These are phyloP conservation scores for Penicillium sp. DNA, from an alignment of 2,329 filamentous ascomycete species.

Conservation along the genomic window DNA sequence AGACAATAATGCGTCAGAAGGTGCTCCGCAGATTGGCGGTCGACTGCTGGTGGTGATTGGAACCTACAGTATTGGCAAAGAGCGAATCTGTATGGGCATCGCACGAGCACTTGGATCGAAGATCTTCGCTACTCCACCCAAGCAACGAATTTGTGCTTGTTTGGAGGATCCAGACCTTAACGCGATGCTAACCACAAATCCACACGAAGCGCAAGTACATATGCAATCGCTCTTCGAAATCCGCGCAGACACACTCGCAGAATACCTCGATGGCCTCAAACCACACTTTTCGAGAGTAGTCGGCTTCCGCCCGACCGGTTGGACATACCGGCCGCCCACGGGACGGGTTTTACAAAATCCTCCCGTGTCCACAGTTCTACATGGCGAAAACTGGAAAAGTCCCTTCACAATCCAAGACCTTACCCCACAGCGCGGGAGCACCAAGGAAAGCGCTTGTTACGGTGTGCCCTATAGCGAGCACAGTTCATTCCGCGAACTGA, in stretches of 20 bases:
- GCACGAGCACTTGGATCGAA: slow-evolving; percentile 82
- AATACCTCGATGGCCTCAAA: slow-evolving; percentile 79
- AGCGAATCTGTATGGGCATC: slow-evolving; percentile 91
- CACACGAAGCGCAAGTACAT: slow-evolving; percentile 86
- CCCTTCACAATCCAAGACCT: slow-evolving; percentile 72
- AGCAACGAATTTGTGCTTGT: slow-evolving; percentile 80
- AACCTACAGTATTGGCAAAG: slow-evolving; percentile 97
- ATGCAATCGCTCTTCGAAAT: slow-evolving; percentile 98
- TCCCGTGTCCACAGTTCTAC: slow-evolving; percentile 64
- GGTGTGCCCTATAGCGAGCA: slow-evolving; percentile 96
- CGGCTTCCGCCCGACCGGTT: slow-evolving; percentile 89
- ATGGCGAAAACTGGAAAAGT: slow-evolving; percentile 72
- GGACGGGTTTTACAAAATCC: slow-evolving; percentile 64
- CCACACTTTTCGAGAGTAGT: slow-evolving; percentile 83
- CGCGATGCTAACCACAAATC: slow-evolving; percentile 74
- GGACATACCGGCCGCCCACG: slow-evolving; percentile 80
- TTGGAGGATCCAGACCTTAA: slow-evolving; percentile 83
- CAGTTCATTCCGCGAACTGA: slow-evolving; percentile 89
- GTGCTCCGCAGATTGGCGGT: slow-evolving; percentile 50
- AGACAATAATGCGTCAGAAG: slow-evolving; percentile 21
- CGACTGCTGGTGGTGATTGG: slow-evolving; percentile 89
- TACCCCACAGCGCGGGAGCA: slow-evolving; percentile 79
- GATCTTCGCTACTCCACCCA: slow-evolving; percentile 82
- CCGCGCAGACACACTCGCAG: slow-evolving; percentile 81
- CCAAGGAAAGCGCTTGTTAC: slow-evolving; percentile 79